These are phyloP conservation scores for Nakazawaea wyomingensis DNA, from an alignment of 805 yeast genomes.

Conservation along the genomic window DNA sequence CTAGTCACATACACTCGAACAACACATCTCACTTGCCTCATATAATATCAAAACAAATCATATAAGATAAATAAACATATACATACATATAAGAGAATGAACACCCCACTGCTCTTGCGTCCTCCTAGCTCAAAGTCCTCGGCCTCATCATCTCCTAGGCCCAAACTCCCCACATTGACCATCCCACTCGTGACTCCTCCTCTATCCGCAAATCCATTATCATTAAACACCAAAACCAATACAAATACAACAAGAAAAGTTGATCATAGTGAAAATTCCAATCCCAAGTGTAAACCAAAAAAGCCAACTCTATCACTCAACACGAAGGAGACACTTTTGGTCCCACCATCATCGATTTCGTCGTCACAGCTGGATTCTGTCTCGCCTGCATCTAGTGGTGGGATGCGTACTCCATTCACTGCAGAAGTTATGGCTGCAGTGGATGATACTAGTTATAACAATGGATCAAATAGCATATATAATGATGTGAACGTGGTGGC, in stretches of 20 bases:
- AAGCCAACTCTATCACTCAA: background rate
- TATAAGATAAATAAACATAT: too few species aligned
- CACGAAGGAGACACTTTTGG: slow-evolving; percentile 5
- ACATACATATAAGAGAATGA: slow-evolving; percentile 19
- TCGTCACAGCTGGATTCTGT: slow-evolving; percentile 4
- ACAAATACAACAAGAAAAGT: too few species aligned
- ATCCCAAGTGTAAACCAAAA: background rate
- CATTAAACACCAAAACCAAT: slow-evolving; percentile 3
- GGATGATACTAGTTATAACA: background rate
- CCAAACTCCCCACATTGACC: slow-evolving; percentile 21
- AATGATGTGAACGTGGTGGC: background rate
- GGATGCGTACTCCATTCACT: slow-evolving; percentile 10
- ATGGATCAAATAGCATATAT: background rate
- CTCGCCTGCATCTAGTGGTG: background rate
- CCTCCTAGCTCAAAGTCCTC: slow-evolving; percentile 40
- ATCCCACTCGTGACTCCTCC: slow-evolving; percentile 14
- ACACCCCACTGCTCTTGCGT: slow-evolving; percentile 38
- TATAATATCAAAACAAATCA: too few species aligned
- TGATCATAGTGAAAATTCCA: background rate
- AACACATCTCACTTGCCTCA: too few species aligned
- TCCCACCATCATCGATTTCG: background rate
- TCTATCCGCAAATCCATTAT: background rate
- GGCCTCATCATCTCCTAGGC: slow-evolving; percentile 18
- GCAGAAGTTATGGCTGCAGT: slow-evolving; percentile 13
- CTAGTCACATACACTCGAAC: too few species aligned